Evolutionary conservation across 2,329 filamentous ascomycete genomes (phyloP), one percentile per base, ranked within the genome.

Genomic region (Mariannaea elegans): DNA sequence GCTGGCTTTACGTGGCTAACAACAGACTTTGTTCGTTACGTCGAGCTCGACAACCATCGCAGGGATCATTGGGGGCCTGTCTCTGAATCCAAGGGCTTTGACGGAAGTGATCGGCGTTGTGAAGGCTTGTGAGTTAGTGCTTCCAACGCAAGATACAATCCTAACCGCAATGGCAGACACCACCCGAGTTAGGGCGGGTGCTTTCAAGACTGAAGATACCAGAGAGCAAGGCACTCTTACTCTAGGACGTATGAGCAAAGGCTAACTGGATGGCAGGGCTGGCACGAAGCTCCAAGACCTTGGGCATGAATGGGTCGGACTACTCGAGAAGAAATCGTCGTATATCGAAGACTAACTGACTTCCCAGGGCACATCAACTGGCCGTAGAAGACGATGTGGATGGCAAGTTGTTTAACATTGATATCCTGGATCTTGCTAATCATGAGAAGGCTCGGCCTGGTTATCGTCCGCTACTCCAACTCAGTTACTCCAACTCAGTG

Each of bases 171-270:
- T 32, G 14, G 14, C 29, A 39, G 84, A 88, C 73, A 88, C 87
- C 24, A 90, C 87, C 24, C 79, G 83, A 59, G 84, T 87, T n/a
- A 82, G 81, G 52, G 81, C 79, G 38, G 87, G 87, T 9, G 84
- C 84, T 9, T 90, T 90, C 76, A 86, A 87, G 14, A 88, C 86
- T 1, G 87, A 90, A 72, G 83, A 77, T 29, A 50, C 72, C 3
- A 74, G 72, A 34, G 76, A 78, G 56, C 70, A 44, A 8, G 18
- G 14, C 45, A 16, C 13, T 39, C 32, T 38, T 19, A 36, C 16
- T 9, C 31, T 23, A 18, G 19, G 16, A 14, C 34, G 29, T n/a
- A 16, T 16, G 46, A 48, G 16, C 27, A 32, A 36, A 48, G 16
- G 29, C 46, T 38, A 7, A 50, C 23, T 16, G 24, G 12, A 16